Percentiles rank a stretch among this genome's conserved stretches.
phyloP scores from a whole-genome alignment of 805 yeast species.

The Gaillardinia entomophila region DNA sequence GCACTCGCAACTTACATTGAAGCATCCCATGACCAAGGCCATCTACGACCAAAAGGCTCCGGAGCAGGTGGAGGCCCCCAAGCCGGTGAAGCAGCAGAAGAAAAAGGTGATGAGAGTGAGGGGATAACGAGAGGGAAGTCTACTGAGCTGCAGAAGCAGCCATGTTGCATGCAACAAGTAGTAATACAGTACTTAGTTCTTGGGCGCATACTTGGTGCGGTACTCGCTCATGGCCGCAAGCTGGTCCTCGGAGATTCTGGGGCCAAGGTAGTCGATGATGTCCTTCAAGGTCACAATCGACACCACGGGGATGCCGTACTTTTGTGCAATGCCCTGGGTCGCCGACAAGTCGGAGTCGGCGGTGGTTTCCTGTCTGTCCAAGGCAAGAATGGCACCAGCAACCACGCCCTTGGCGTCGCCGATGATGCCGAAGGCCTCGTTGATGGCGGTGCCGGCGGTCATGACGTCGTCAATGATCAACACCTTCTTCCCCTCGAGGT shows the following conservation, averaged over 20 bases:
- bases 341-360: constrained; percentile 65
- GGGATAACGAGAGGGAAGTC: constrained; percentile 22
- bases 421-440: constrained; percentile 86
- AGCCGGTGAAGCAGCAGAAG: constrained; percentile 38
- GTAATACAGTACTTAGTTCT: constrained; percentile 3
- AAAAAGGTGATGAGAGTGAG: constrained; percentile 59
- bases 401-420: constrained; percentile 61
- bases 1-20: constrained; percentile 72
- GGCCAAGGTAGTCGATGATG: constrained; percentile 58
- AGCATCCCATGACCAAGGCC: constrained; percentile 74
- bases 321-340: constrained; percentile 69
- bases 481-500: constrained; percentile 63
- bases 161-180: not conserved
- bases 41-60: constrained; percentile 53
- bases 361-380: constrained; percentile 93
- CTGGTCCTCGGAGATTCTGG: constrained; percentile 53
- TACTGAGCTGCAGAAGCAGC: not conserved
- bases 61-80: constrained; percentile 21
- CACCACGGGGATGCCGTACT: constrained; percentile 75
- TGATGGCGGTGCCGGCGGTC: constrained; percentile 98
- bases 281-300: constrained; percentile 74
- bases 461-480: constrained; percentile 94
- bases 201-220: constrained; percentile 45
- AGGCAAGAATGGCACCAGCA: constrained; percentile 82
- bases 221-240: constrained; percentile 54